Conservation (phyloP, 805 yeast genomes). For the Saccharomycopsis babjevae region DNA sequence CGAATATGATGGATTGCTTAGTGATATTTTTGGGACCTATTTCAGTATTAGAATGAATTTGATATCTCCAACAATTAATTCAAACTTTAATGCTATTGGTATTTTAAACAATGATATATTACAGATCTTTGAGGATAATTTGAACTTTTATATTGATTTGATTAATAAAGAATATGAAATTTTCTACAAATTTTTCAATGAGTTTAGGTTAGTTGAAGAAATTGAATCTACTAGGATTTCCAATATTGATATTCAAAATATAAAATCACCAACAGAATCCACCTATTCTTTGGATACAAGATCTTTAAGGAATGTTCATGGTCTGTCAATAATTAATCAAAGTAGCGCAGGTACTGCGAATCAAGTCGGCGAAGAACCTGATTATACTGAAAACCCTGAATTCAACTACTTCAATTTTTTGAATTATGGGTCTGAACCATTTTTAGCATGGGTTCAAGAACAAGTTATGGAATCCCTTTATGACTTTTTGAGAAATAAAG, state of each 20-base stretch:
- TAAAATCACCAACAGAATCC: neutral
- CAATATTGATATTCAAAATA: constrained; percentile 1
- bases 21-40: constrained; percentile 57
- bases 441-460: constrained; percentile 48
- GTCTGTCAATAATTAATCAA: neutral
- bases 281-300: neutral
- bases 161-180: constrained; percentile 51
- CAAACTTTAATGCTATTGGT: constrained; percentile 27
- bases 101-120: constrained; percentile 32
- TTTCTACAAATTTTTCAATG: constrained; percentile 44
- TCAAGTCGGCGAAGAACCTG: constrained; percentile 3
- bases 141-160: constrained; percentile 49
- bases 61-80: constrained; percentile 32
- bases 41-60: constrained; percentile 46
- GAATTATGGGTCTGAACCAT: constrained; percentile 19
- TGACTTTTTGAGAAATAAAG: constrained; percentile 53
- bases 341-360: neutral
- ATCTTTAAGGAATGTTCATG: neutral
- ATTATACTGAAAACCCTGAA: constrained; percentile 15
- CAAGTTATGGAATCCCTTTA: constrained; percentile 68
- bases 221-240: neutral
- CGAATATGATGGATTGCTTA: constrained; percentile 56
- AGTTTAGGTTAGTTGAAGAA: constrained; percentile 20
- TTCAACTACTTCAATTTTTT: constrained; percentile 12
- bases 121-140: constrained; percentile 50